These are phyloP conservation scores for Lentinula boryana DNA, from an alignment of 768 basidiomycete species.

Conservation along the genomic window DNA sequence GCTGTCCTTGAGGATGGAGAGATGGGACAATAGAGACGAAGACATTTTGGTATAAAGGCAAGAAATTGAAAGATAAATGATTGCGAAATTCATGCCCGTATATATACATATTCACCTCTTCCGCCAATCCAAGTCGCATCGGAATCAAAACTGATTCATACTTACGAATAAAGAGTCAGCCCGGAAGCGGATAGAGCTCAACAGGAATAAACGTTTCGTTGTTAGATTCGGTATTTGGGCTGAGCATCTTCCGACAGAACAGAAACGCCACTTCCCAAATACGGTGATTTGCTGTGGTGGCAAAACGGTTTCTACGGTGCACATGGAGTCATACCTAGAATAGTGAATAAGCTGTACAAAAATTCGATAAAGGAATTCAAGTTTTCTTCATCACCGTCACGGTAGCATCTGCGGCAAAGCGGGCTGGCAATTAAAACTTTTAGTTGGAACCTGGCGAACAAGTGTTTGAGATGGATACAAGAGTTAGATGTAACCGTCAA, in stretches of 20 bases:
- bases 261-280: not conserved
- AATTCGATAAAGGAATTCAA: not conserved
- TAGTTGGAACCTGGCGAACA: not conserved
- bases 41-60: not conserved
- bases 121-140: not conserved
- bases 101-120: not conserved
- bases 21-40: slow-evolving; percentile 34
- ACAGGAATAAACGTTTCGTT: slow-evolving; percentile 4
- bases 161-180: not conserved
- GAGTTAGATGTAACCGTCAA: not conserved
- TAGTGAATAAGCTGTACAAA: not conserved
- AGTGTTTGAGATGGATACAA: not conserved
- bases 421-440: not conserved
- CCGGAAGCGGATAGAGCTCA: slow-evolving; percentile 5
- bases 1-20: slow-evolving; percentile 55
- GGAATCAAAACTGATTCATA: not conserved
- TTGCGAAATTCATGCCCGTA: not conserved
- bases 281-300: not conserved
- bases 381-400: not conserved
- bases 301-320: not conserved
- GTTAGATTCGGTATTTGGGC: not conserved
- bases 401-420: not conserved
- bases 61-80: not conserved
- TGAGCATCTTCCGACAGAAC: slow-evolving; percentile 1
- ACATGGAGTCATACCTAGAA: not conserved